Base-by-base conservation (phyloP, 2,329 filamentous ascomycete species). In the Pseudovirgaria hyperparasitica region DNA sequence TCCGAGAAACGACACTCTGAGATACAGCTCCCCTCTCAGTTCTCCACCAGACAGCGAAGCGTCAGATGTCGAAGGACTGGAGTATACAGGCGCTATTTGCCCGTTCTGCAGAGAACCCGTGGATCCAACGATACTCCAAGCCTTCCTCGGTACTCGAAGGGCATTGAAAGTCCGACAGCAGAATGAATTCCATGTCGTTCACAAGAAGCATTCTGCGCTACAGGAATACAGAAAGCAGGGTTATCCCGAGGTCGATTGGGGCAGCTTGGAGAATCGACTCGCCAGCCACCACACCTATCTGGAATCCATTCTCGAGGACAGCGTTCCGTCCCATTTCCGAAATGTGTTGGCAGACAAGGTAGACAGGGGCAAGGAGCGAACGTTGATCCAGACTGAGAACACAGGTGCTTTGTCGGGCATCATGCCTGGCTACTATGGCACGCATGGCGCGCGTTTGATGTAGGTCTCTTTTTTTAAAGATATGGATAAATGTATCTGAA, bases 361-460 rank as follows among this genome's bases (percentile, higher is more conserved):
- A 22, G 62, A 64, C 29, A 52, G 58, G 2, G 76, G 75, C 9
- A 63, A 67, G 43, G 69, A 67, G 16, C 64, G 70, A 27, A 76
- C 67, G 15, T 57, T 80, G 30, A 58, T 70, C 27, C 66, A 70
- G 32, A 72, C 63, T 26, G 53, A 39, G 16, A 42, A 57, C 12
- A 50, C 46, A 31, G 52, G 41, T n/a, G 50, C 46, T 29, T 36
- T 25, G 27, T 33, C 61, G 29, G 62, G 77, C 16, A 74, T 69
- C 3, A 39, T 35, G 5, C 79, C 80, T 7, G 85, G 85, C 0
- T 93, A 92, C 53, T 93, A 92, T 52, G 85, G 85, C 2, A 68
- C 76, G 3, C 69, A 75, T 12, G 85, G 85, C 2, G 63, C 79
- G 27, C 70, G 70, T 25, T 55, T 68, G 27, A 82, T 93, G 67